These are phyloP conservation scores for Mortierella antarctica DNA, from an alignment of 192 early-diverging fungal species.

Conservation along the genomic window DNA sequence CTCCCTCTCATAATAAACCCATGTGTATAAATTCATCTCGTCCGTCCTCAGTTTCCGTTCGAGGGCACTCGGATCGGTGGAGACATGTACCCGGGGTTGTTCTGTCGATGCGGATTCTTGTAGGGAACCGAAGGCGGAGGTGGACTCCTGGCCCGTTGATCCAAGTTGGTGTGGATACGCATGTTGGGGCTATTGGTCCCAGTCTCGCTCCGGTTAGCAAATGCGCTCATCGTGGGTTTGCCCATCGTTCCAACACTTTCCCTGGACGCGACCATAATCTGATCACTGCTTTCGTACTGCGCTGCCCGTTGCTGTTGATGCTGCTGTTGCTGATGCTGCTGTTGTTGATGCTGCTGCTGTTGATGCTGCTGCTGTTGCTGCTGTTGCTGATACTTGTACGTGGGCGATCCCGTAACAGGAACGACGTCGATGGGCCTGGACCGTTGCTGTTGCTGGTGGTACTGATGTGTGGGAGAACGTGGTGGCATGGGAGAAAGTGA, in stretches of 20 bases:
- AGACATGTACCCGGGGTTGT: slow-evolving; percentile 14
- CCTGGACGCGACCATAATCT: slow-evolving; percentile 20
- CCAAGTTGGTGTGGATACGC: slow-evolving; percentile 13
- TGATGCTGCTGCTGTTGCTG: background rate
- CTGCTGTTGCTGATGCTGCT: slow-evolving; percentile 8
- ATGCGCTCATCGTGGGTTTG: background rate
- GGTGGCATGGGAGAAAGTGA: slow-evolving; percentile 35
- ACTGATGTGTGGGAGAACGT: slow-evolving; percentile 5
- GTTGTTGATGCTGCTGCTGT: slow-evolving; percentile 11
- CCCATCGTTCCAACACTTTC: background rate
- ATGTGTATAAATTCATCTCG: too few relatives aligned
- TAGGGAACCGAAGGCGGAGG: slow-evolving; percentile 20
- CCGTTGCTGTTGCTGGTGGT: background rate
- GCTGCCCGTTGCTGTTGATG: slow-evolving; percentile 5
- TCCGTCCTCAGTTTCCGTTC: too few relatives aligned
- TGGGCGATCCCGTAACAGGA: slow-evolving; percentile 15
- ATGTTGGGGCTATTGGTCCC: background rate
- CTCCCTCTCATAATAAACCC: too few relatives aligned
- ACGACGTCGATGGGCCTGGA: slow-evolving; percentile 11
- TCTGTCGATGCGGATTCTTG: slow-evolving; percentile 24
- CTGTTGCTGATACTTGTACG: slow-evolving; percentile 9
- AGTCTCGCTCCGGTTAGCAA: background rate
- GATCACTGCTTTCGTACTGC: slow-evolving; percentile 18
- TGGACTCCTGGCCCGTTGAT: slow-evolving; percentile 18
- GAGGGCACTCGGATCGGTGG: slow-evolving; percentile 14